These are phyloP conservation scores for Ophiostoma ulmi DNA, from an alignment of 2,329 filamentous ascomycete species.

Conservation along the genomic window DNA sequence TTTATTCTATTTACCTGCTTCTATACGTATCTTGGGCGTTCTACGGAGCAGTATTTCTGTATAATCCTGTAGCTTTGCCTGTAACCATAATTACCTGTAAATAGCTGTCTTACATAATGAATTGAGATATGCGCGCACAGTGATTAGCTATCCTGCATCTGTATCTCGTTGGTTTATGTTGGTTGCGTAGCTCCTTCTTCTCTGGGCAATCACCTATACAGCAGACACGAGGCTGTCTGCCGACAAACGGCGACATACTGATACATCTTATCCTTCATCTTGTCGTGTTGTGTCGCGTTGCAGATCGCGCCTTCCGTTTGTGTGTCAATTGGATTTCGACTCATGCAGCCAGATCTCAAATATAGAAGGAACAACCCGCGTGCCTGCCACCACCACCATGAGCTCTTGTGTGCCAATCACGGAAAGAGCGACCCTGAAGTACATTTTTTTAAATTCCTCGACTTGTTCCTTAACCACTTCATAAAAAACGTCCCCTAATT, in stretches of 20 bases:
- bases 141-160: neutral
- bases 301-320: slow-evolving; percentile 5
- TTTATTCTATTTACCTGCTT: neutral
- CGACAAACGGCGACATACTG: neutral
- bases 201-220: neutral
- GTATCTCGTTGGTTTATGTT: neutral
- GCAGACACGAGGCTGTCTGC: neutral
- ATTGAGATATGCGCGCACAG: neutral
- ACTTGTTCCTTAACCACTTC: neutral
- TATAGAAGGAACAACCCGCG: neutral
- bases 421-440: neutral
- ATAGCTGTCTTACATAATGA: neutral
- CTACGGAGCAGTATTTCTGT: neutral
- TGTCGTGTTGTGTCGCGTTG: neutral
- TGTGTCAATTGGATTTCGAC: neutral
- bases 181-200: neutral
- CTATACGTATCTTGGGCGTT: neutral
- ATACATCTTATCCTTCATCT: neutral
- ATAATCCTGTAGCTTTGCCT: neutral
- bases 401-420: neutral
- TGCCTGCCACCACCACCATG: neutral
- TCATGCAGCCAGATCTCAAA: neutral
- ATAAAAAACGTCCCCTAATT: neutral
- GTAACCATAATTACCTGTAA: neutral
- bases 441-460: neutral